Percentiles rank a stretch among this genome's conserved stretches.
These are phyloP conservation scores for Fusarium dlaminii DNA, from an alignment of 2,329 filamentous ascomycete species.

Conservation along the genomic window DNA sequence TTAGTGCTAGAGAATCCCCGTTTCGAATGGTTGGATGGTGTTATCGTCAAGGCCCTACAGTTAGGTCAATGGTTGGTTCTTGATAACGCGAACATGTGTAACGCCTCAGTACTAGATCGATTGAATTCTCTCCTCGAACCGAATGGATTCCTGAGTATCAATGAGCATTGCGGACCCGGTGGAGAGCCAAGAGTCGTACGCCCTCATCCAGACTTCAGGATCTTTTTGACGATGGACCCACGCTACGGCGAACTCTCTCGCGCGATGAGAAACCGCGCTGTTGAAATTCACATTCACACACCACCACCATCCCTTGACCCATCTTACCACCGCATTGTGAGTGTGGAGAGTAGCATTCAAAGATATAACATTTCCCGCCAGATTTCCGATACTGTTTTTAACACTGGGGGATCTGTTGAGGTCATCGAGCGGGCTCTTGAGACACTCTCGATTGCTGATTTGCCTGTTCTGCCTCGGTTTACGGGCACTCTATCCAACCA, in stretches of 20 bases:
- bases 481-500: slow-evolving; percentile 36
- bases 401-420: slow-evolving; percentile 36
- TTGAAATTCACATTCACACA: slow-evolving; percentile 82
- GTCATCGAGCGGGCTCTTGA: slow-evolving; percentile 54
- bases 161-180: slow-evolving; percentile 87
- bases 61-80: slow-evolving; percentile 91
- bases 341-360: slow-evolving; percentile 60
- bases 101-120: slow-evolving; percentile 90
- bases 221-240: slow-evolving; percentile 94
- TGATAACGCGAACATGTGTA: slow-evolving; percentile 97
- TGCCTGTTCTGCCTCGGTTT: slow-evolving; percentile 51
- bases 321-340: slow-evolving; percentile 53
- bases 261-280: slow-evolving; percentile 94
- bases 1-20: slow-evolving; percentile 74
- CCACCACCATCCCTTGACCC: slow-evolving; percentile 46
- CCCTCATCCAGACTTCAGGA: slow-evolving; percentile 86
- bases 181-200: slow-evolving; percentile 82
- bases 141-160: slow-evolving; percentile 86
- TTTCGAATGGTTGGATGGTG: slow-evolving; percentile 96
- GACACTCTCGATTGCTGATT: slow-evolving; percentile 58
- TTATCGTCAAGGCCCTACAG: slow-evolving; percentile 87
- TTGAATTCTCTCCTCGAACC: slow-evolving; percentile 95
- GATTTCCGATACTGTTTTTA: slow-evolving; percentile 42
- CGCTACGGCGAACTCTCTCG: slow-evolving; percentile 92
- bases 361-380: slow-evolving; percentile 55